Evolutionary conservation across 805 yeast genomes (phyloP), one percentile per base, ranked within the genome.

Genomic region (Torulaspora maleeae): DNA sequence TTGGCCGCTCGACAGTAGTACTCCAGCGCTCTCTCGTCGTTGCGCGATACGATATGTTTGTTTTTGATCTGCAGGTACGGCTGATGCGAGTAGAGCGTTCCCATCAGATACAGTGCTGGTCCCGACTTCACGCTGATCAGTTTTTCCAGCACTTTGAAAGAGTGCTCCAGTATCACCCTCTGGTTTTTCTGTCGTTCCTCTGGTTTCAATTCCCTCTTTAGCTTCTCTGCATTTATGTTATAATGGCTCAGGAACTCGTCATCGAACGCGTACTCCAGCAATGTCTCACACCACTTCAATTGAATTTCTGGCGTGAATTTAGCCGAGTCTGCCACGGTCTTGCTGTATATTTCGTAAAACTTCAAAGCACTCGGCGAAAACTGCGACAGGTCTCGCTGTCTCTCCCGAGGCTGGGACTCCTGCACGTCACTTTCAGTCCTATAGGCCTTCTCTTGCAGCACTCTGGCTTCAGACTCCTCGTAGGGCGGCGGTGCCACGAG

Each of bases 21-120:
- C 48, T 77, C 79, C 54, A 77, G 79, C 2, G 90, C 89, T 53
- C 76, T 76, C 33, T 61, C 71, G 54, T 78, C 79, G 64, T 83
- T 81, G 46, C 72, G 69, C 13, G 75, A 78, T 12, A 80, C 67
- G 8, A 79, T 72, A 43, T 71, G 63, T 11, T 68, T 68, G 38
- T 77, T 77, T 15, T 74, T 69, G 25, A 76, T 70, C 50, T 53
- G 57, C 13, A 74, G 53, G 20, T 69, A 54, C 2, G 78, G 78
- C 4, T 76, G 74, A 51, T 77, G 78, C 1, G 81, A 76, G 48
- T 79, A 84, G 28, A 82, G 66, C 28, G 83, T 76, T 2, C 83
- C 93, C 48, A 82, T 62, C 43, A 75, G 73, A 50, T 76, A 78
- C 53, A 78, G 65, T 1, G 89, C 79, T 7, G 82, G 73, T 27